Evolutionary conservation across 495 filamentous ascomycete species (phyloP), one percentile per base, ranked within the genome.

Genomic region (Aspergillus coremiiformis): DNA sequence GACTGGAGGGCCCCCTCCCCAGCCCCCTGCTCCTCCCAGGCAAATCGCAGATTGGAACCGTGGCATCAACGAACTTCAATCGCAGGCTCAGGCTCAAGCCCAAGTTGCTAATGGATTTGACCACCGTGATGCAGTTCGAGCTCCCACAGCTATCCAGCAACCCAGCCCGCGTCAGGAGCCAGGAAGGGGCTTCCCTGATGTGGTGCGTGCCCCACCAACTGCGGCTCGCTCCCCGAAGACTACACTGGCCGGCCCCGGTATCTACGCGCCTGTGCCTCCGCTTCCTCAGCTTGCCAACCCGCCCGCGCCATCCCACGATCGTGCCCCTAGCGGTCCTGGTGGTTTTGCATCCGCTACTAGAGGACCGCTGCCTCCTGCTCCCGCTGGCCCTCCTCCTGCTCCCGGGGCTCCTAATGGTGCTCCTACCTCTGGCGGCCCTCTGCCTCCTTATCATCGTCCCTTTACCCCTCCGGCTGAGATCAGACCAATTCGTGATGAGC

Each of bases 381-480:
- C 80, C 49, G 65, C 74, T 23, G 65, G 53, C 8, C 61, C 59
- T 53, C 72, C 73, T 35, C 66, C 70, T 44, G 70, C 70, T 27
- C 77, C 81, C 20, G 83, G 83, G 22, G 78, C 83, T 23, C 79
- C 78, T 45, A 77, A 78, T 55, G 67, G 65, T 57, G 54, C 58
- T 19, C 67, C 74, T 49, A 60, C 67, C 56, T 66, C 71, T 56
- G 70, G 53, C 35, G 69, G 58, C 20, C 60, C 67, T 54, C 55
- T 79, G 48, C 78, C 81, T 48, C 74, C 81, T 15, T 84, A 83
- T 62, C 78, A 78, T 39, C 74, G 80, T 44, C 75, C 77, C 1
- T 83, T 82, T 56, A 93, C 86, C 60, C 91, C 91, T 33, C 81
- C 86, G 22, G 81, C 86, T 29, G 92, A 96, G 47, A 85, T 91